A percentile compares a stretch with the other conserved stretches of the same genome.
Conservation (phyloP, 2,329 filamentous ascomycete species). For the Fusarium mangiferae region DNA sequence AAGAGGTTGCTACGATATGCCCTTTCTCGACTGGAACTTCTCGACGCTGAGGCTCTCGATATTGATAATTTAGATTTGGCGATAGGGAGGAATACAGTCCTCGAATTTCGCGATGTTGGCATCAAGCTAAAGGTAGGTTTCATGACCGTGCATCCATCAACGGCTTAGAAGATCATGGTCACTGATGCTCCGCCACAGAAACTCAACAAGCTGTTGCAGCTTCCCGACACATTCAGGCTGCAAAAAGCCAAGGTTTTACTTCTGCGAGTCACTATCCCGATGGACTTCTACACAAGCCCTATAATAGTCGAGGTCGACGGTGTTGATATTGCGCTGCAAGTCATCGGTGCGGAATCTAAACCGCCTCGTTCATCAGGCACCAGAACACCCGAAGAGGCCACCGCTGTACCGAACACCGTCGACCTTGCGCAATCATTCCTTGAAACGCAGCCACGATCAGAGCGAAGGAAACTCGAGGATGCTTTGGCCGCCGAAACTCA, state of each 20-base stretch:
- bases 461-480: conserved; percentile 75
- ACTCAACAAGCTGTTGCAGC: conserved; percentile 77
- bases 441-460: conserved; percentile 73
- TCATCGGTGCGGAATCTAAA: conserved; percentile 53
- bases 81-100: conserved; percentile 81
- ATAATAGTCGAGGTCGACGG: conserved; percentile 86
- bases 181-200: conserved; percentile 66
- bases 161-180: conserved; percentile 1
- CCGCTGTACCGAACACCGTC: conserved; percentile 72
- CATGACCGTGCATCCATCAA: conserved; percentile 8
- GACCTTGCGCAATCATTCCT: conserved; percentile 83
- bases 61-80: conserved; percentile 87
- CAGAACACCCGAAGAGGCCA: conserved; percentile 42
- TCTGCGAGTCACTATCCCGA: conserved; percentile 84
- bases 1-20: conserved; percentile 90
- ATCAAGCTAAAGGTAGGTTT: conserved; percentile 75
- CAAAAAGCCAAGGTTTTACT: conserved; percentile 78
- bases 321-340: conserved; percentile 74
- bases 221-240: conserved; percentile 78
- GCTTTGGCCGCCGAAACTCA: conserved; percentile 72
- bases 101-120: conserved; percentile 89
- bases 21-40: conserved; percentile 82
- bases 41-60: conserved; percentile 88
- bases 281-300: conserved; percentile 86
- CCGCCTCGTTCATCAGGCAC: conserved; percentile 53